A percentile compares a stretch with the other conserved stretches of the same genome.
Conservation (phyloP, 2,329 filamentous ascomycete species). For the Colletotrichum sp. region DNA sequence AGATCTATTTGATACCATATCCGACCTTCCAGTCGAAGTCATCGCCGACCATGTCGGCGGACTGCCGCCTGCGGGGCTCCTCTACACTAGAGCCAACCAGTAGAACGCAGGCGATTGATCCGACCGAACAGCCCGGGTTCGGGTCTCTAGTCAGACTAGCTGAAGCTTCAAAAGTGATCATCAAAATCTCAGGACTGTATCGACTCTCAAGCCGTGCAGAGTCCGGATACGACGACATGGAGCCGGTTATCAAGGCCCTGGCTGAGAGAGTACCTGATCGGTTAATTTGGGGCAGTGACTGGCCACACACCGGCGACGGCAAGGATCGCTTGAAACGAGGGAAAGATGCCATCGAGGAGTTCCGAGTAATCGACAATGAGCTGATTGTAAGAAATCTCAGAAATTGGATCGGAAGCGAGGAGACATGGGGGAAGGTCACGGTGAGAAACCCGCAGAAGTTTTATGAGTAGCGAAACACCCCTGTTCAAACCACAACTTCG, state of each 20-base stretch:
- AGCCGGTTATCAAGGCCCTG: background rate
- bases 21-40: background rate
- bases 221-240: background rate
- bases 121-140: background rate
- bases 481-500: accelerated
- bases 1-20: background rate
- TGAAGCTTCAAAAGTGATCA: background rate
- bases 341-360: background rate
- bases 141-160: background rate
- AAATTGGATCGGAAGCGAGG: background rate
- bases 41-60: constrained; percentile 11
- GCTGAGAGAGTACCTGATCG: background rate
- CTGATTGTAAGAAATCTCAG: background rate
- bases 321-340: background rate
- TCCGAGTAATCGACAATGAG: background rate
- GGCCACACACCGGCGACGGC: constrained; percentile 12
- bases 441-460: background rate
- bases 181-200: background rate
- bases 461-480: background rate
- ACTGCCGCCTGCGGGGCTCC: background rate
- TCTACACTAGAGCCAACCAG: background rate
- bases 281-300: constrained; percentile 12
- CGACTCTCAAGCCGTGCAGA: background rate
- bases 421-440: background rate
- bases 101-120: background rate